Evolutionary conservation across 139 green algal species (phyloP).

Genomic region (Chlorella sp.): DNA sequence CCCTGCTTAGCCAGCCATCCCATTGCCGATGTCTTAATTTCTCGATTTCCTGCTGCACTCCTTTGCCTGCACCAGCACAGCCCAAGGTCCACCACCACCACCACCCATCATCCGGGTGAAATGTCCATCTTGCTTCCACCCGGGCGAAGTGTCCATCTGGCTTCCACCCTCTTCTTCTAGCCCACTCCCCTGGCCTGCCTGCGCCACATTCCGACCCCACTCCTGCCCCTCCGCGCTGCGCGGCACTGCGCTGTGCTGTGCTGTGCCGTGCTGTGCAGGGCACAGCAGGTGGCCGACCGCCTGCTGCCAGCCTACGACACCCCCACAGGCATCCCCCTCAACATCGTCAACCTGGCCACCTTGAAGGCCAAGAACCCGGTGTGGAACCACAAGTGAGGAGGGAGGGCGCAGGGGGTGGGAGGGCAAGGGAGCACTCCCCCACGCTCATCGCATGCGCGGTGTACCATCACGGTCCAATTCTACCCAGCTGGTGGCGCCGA

Average conservation of each 20-base stretch:
- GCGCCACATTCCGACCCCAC: background rate
- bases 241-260: background rate
- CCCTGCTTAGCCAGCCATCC: background rate
- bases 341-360: slow-evolving; percentile 63
- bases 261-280: slow-evolving; percentile 39
- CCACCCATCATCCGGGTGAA: too few species aligned
- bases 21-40: too few species aligned
- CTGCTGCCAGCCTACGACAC: slow-evolving; percentile 82
- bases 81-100: slow-evolving; percentile 67
- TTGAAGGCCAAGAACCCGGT: slow-evolving; percentile 42
- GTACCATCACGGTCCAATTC: too few species aligned
- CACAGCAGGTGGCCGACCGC: slow-evolving; percentile 54
- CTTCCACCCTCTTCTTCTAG: too few species aligned
- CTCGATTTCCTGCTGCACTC: too few species aligned
- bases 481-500: too few species aligned
- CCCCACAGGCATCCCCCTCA: slow-evolving; percentile 67
- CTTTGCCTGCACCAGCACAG: slow-evolving; percentile 51
- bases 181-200: slow-evolving; percentile 46
- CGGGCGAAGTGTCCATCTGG: too few species aligned
- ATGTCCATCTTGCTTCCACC: too few species aligned
- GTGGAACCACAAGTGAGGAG: slow-evolving; percentile 48
- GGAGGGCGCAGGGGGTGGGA: too few species aligned
- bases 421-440: background rate
- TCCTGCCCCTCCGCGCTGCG: background rate
- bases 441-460: too few species aligned